Percentiles rank a stretch among this genome's conserved stretches.
Conservation (phyloP, 2,329 filamentous ascomycete genomes). For the Cadophora malorum region DNA sequence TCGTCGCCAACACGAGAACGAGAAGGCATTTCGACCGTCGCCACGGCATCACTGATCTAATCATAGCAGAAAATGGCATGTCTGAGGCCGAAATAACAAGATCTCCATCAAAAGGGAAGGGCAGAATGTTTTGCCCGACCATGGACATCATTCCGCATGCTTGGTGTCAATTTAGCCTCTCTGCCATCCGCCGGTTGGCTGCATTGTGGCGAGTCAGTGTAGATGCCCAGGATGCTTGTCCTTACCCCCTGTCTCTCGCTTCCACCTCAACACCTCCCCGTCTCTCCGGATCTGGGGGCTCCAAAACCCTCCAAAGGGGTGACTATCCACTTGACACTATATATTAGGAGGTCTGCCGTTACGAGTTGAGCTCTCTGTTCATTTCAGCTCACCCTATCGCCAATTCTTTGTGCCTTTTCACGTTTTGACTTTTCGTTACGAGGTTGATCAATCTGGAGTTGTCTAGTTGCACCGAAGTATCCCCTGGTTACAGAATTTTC, state of each 20-base stretch:
- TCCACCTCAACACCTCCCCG: not conserved
- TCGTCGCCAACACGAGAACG: not conserved
- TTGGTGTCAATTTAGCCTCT: not conserved
- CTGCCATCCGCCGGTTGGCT: not conserved
- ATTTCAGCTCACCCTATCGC: not conserved
- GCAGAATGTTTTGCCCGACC: not conserved
- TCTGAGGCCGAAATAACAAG: not conserved
- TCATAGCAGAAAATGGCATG: not conserved
- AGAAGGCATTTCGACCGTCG: not conserved
- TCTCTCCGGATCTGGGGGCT: not conserved
- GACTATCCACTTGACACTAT: not conserved
- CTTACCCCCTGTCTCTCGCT: not conserved
- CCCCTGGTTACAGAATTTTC: not conserved
- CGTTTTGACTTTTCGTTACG: not conserved
- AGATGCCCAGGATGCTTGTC: not conserved
- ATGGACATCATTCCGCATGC: not conserved
- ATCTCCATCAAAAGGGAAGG: not conserved
- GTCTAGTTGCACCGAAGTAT: not conserved
- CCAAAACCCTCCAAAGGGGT: not conserved
- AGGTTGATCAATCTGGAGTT: not conserved
- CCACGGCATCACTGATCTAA: not conserved
- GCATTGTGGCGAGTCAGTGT: not conserved
- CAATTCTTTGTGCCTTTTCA: not conserved
- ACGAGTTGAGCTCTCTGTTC: not conserved
- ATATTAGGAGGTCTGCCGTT: not conserved